Conservation (phyloP, 2,329 filamentous ascomycete species). For the Daldinia eschscholtzii region DNA sequence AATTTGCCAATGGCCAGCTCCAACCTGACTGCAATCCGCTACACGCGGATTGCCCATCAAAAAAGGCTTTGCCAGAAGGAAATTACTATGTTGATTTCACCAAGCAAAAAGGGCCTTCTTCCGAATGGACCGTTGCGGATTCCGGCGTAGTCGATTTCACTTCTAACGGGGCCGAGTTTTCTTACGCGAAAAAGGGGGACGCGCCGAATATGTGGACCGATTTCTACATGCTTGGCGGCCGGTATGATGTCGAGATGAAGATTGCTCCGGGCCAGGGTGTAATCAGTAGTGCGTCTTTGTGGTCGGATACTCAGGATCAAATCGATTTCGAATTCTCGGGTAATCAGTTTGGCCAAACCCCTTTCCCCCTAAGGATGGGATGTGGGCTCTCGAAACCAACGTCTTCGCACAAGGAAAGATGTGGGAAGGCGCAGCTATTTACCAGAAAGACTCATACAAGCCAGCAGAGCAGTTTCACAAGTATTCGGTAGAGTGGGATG, state of each 20-base stretch:
- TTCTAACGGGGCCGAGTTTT: conserved; percentile 49
- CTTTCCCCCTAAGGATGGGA: conserved; percentile 50
- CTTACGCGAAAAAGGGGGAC: conserved; percentile 49
- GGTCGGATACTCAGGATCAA: conserved; percentile 52
- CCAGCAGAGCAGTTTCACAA: conserved; percentile 51
- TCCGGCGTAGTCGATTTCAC: conserved; percentile 48
- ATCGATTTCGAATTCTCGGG: conserved; percentile 53
- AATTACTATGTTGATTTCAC: conserved; percentile 53
- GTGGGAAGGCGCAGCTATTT: conserved; percentile 50
- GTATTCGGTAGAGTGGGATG: conserved; percentile 53
- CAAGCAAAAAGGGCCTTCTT: conserved; percentile 44
- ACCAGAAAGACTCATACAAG: conserved; percentile 47
- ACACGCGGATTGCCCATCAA: conserved; percentile 46
- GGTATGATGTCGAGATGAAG: conserved; percentile 52
- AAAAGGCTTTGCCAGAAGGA: conserved; percentile 46
- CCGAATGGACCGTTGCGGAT: conserved; percentile 48
- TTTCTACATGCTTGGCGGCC: conserved; percentile 52
- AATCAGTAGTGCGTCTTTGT: conserved; percentile 49
- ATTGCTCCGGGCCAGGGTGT: conserved; percentile 51
- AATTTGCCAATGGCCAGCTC: conserved; percentile 47
- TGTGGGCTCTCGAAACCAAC: conserved; percentile 48
- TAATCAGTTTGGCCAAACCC: conserved; percentile 50
- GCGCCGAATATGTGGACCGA: conserved; percentile 52
- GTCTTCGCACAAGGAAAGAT: conserved; percentile 50
- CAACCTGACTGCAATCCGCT: conserved; percentile 52